A percentile compares a stretch with the other conserved stretches of the same genome.
Conservation (phyloP, 106 monocot species). For the Chionographis japonica region DNA sequence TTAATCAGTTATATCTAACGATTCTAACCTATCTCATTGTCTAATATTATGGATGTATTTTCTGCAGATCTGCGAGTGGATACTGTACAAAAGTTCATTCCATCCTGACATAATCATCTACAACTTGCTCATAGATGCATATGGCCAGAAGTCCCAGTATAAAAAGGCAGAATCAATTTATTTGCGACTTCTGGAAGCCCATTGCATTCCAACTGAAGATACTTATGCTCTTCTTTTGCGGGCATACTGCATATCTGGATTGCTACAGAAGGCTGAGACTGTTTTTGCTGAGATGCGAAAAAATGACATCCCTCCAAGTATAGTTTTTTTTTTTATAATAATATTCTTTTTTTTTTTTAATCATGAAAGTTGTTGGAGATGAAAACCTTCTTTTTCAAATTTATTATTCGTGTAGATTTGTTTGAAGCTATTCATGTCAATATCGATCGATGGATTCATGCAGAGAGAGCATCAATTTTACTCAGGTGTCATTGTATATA, state of each 20-base stretch:
- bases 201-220: constrained; percentile 80
- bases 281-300: constrained; percentile 70
- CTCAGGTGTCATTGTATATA: constrained; percentile 76
- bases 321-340: neutral
- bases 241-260: constrained; percentile 54
- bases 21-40: no score
- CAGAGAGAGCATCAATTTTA: constrained; percentile 23
- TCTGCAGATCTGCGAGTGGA: constrained; percentile 74
- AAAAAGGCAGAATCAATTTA: constrained; percentile 71
- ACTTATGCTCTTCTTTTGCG: constrained; percentile 75
- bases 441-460: constrained; percentile 16
- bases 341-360: neutral
- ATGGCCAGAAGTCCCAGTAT: constrained; percentile 54
- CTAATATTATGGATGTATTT: no score
- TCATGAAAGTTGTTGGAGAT: neutral
- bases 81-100: constrained; percentile 72
- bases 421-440: constrained; percentile 1
- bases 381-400: no score
- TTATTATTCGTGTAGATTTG: no score
- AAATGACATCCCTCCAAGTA: constrained; percentile 61
- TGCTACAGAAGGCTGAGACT: constrained; percentile 71
- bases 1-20: no score
- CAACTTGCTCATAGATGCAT: constrained; percentile 90
- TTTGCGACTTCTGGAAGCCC: constrained; percentile 59
- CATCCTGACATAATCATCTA: constrained; percentile 83